Evolutionary conservation across 1,284 basidiomycete genomes (phyloP).

Genomic region (Ceratobasidium sp.): DNA sequence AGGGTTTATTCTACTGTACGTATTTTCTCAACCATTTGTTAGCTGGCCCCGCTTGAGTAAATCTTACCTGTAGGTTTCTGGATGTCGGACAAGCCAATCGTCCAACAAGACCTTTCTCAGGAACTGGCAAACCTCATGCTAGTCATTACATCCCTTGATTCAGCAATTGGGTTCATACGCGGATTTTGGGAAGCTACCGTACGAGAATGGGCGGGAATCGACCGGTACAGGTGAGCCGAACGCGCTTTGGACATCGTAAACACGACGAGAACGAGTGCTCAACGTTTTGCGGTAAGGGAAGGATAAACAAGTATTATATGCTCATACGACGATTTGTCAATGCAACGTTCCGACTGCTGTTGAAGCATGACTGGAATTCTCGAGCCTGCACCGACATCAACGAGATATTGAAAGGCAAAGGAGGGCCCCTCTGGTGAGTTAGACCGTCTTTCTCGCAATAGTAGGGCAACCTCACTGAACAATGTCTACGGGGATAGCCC

Average conservation of each 20-base stretch:
- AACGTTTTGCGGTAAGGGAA: constrained; percentile 50
- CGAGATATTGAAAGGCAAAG: constrained; percentile 64
- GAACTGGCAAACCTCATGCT: constrained; percentile 85
- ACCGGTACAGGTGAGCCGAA: constrained; percentile 74
- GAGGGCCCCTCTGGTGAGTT: constrained; percentile 80
- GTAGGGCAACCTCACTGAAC: neutral
- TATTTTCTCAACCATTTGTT: constrained; percentile 38
- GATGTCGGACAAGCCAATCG: constrained; percentile 99
- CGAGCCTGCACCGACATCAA: constrained; percentile 66
- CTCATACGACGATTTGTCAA: constrained; percentile 89
- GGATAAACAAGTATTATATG: constrained; percentile 97
- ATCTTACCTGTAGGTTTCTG: constrained; percentile 77
- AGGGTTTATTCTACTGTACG: constrained; percentile 95
- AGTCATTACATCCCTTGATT: constrained; percentile 64
- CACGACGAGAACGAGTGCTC: neutral
- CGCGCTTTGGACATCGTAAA: neutral
- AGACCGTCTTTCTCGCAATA: neutral
- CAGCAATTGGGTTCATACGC: constrained; percentile 77
- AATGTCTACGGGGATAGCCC: constrained; percentile 59
- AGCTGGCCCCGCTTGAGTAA: neutral
- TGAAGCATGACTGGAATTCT: constrained; percentile 71
- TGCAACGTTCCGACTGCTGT: constrained; percentile 81
- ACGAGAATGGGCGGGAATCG: constrained; percentile 91
- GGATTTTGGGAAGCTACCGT: constrained; percentile 92
- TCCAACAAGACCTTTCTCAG: constrained; percentile 89